Conservation (phyloP, 768 basidiomycete species). For the Lanmaoa rubissima region DNA sequence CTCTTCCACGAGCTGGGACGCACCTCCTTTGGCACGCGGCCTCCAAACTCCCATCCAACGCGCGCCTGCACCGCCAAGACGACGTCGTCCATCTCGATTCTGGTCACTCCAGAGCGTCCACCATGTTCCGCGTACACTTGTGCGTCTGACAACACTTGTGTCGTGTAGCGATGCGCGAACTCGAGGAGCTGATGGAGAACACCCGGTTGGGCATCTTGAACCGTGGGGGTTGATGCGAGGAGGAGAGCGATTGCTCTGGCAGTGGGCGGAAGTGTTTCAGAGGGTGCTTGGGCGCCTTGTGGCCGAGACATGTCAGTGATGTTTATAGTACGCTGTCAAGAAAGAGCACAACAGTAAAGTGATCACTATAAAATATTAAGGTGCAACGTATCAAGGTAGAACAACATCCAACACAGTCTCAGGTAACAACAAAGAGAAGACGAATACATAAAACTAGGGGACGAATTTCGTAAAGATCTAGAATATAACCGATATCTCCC, state of each 20-base stretch:
- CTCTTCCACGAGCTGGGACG: slow-evolving; percentile 9
- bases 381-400: not conserved
- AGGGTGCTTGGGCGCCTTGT: slow-evolving; percentile 29
- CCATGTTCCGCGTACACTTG: slow-evolving; percentile 88
- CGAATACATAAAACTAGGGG: slow-evolving; percentile 11
- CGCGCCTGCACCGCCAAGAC: slow-evolving; percentile 81
- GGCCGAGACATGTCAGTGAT: slow-evolving; percentile 39
- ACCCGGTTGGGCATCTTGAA: slow-evolving; percentile 83
- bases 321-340: not conserved
- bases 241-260: slow-evolving; percentile 82
- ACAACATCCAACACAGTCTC: slow-evolving; percentile 3
- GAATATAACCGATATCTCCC: slow-evolving; percentile 25
- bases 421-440: not conserved
- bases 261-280: slow-evolving; percentile 78
- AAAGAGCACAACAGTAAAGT: not conserved
- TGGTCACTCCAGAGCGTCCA: slow-evolving; percentile 56
- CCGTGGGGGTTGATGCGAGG: slow-evolving; percentile 77
- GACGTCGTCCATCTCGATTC: slow-evolving; percentile 82
- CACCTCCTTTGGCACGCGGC: slow-evolving; percentile 87
- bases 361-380: slow-evolving; percentile 14
- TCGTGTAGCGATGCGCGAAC: slow-evolving; percentile 81
- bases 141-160: slow-evolving; percentile 81
- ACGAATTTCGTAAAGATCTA: slow-evolving; percentile 28
- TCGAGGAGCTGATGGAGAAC: slow-evolving; percentile 87
- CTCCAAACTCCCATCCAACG: slow-evolving; percentile 91